phyloP scores from a whole-genome alignment of 179 eudicot genomes.

The Vitellaria paradoxa region DNA sequence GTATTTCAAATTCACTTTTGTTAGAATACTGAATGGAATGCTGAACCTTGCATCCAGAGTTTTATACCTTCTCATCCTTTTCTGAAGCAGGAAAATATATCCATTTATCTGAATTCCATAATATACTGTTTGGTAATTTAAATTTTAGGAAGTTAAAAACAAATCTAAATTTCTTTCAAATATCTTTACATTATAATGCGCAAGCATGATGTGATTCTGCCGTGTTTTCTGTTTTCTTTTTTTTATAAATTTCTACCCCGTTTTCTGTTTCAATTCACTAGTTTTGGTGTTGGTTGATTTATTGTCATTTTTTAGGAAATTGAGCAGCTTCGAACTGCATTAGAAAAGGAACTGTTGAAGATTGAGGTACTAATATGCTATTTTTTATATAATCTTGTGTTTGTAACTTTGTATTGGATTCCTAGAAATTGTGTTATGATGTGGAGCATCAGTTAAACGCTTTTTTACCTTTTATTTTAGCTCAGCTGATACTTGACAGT shows the following conservation, averaged over 20 bases:
- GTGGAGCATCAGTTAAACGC: not conserved
- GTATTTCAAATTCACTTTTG: not conserved
- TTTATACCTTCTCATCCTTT: not conserved
- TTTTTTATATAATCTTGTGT: not conserved
- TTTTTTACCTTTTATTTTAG: not conserved
- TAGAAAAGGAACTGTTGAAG: constrained; percentile 55
- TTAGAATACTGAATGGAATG: not conserved
- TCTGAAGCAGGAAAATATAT: too few relatives aligned
- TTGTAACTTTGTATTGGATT: not conserved
- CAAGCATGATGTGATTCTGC: not conserved
- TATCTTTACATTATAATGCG: not conserved
- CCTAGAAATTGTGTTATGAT: not conserved
- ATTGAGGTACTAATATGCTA: constrained; percentile 48
- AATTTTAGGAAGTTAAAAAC: not conserved
- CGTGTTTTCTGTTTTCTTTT: too few relatives aligned
- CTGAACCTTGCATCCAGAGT: not conserved
- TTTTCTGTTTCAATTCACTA: not conserved
- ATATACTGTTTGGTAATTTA: too few relatives aligned
- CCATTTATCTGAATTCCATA: not conserved
- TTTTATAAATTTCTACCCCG: too few relatives aligned
- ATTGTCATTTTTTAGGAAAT: constrained; percentile 51
- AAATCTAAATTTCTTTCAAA: not conserved
- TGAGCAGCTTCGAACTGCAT: constrained; percentile 57
- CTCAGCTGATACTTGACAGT: not conserved
- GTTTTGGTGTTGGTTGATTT: not conserved